These are phyloP conservation scores for Sechiopsis laciniata DNA, from an alignment of 306 rosid species.

Conservation along the genomic window DNA sequence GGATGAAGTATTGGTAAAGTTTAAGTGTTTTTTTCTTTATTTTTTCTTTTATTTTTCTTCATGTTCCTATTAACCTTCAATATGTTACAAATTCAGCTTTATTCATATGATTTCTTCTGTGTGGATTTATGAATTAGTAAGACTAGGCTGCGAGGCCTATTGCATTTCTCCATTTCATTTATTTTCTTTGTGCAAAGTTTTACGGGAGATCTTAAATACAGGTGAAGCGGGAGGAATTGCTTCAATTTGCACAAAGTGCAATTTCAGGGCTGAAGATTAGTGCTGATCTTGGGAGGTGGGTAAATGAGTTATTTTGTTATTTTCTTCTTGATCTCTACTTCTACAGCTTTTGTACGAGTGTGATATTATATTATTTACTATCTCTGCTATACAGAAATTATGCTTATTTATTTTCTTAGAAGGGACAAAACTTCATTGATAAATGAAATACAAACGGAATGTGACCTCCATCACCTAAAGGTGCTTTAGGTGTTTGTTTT, in stretches of 20 bases:
- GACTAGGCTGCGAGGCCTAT: background rate
- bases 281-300: slow-evolving; percentile 72
- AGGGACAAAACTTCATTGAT: too few species aligned
- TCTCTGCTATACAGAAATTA: background rate
- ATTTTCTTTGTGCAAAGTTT: background rate
- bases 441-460: too few species aligned
- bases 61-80: too few species aligned
- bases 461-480: too few species aligned
- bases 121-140: background rate
- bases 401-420: background rate
- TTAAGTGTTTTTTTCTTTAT: background rate
- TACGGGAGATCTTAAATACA: slow-evolving; percentile 28
- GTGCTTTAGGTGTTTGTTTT: too few species aligned
- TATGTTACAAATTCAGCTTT: too few species aligned
- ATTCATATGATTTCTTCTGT: too few species aligned
- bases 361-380: background rate
- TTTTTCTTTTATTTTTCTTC: too few species aligned
- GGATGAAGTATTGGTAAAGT: slow-evolving; percentile 90
- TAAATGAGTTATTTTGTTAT: slow-evolving; percentile 25
- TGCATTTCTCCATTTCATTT: slow-evolving; percentile 1
- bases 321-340: slow-evolving; percentile 15
- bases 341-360: slow-evolving; percentile 14
- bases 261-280: slow-evolving; percentile 81
- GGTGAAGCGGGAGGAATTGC: slow-evolving; percentile 97
- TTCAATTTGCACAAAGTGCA: slow-evolving; percentile 97